Evolutionary conservation across 805 yeast species (phyloP).

Genomic region (Zygosaccharomyces bailii): DNA sequence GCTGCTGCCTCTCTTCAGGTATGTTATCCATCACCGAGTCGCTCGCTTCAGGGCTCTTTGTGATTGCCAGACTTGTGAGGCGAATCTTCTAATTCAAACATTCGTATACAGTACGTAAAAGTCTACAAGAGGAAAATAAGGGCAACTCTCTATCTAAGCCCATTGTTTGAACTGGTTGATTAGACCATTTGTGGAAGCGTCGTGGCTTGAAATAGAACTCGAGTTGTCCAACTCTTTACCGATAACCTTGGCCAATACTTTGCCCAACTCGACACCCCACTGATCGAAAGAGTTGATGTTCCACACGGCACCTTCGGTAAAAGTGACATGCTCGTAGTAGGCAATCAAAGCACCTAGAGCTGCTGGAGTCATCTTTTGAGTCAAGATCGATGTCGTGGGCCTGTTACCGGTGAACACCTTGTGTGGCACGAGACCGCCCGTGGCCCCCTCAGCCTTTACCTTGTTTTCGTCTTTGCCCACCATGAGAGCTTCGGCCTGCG

Average conservation of each 20-base stretch:
- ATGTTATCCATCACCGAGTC: conserved; percentile 11
- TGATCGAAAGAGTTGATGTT: conserved; percentile 99
- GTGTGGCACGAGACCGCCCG: conserved; percentile 86
- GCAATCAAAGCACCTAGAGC: conserved; percentile 94
- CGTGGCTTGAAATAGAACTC: conserved; percentile 63
- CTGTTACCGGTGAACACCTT: conserved; percentile 97
- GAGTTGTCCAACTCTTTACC: conserved; percentile 78
- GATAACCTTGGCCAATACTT: conserved; percentile 93
- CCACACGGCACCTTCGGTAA: conserved; percentile 99
- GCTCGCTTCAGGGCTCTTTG: background rate
- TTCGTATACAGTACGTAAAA: background rate
- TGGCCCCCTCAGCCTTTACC: conserved; percentile 86
- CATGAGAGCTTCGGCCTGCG: conserved; percentile 97
- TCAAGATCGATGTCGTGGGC: conserved; percentile 96
- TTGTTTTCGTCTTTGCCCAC: conserved; percentile 85
- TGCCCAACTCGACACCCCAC: conserved; percentile 99
- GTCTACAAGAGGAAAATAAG: background rate
- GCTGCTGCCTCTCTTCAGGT: conserved; percentile 27
- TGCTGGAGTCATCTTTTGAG: conserved; percentile 95
- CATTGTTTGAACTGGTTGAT: conserved; percentile 94
- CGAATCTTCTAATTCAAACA: background rate
- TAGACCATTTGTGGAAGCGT: conserved; percentile 85
- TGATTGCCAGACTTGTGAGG: background rate
- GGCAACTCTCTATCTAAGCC: conserved; percentile 37
- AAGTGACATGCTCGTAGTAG: conserved; percentile 95